A percentile compares a stretch with the other conserved stretches of the same genome.
Conservation (phyloP, 208 protist genomes). For the Leishmania braziliensis region DNA sequence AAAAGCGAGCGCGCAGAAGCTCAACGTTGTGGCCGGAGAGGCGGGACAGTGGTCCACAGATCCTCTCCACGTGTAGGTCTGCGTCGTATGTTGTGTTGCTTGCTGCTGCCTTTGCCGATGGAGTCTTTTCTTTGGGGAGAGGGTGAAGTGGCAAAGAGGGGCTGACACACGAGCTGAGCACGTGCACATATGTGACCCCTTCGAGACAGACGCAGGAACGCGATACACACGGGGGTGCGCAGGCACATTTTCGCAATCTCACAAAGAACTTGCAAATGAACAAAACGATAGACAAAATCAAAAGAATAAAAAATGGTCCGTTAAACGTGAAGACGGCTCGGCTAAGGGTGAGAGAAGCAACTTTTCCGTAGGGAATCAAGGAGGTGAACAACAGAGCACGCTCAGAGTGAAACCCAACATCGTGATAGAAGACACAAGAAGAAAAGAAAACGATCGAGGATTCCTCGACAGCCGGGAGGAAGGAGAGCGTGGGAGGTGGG, state of each 20-base stretch:
- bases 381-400: not conserved
- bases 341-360: not conserved
- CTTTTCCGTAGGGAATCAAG: not conserved
- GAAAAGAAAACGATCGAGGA: not conserved
- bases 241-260: not conserved
- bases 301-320: slow-evolving; percentile 4
- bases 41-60: not conserved
- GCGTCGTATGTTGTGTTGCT: not conserved
- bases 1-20: too few relatives aligned
- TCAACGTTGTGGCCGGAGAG: too few relatives aligned
- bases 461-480: not conserved
- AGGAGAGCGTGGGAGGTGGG: not conserved
- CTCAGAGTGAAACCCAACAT: not conserved
- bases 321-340: not conserved
- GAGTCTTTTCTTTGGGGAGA: not conserved
- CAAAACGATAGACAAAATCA: not conserved
- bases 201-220: too few relatives aligned
- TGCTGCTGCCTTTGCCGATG: not conserved
- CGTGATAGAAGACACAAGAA: not conserved
- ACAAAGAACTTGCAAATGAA: too few relatives aligned
- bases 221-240: not conserved
- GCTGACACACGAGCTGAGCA: not conserved
- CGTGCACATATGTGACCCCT: not conserved
- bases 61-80: not conserved
- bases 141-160: not conserved